Evolutionary conservation across 768 basidiomycete species (phyloP).

Genomic region (Naganishia randhawae): DNA sequence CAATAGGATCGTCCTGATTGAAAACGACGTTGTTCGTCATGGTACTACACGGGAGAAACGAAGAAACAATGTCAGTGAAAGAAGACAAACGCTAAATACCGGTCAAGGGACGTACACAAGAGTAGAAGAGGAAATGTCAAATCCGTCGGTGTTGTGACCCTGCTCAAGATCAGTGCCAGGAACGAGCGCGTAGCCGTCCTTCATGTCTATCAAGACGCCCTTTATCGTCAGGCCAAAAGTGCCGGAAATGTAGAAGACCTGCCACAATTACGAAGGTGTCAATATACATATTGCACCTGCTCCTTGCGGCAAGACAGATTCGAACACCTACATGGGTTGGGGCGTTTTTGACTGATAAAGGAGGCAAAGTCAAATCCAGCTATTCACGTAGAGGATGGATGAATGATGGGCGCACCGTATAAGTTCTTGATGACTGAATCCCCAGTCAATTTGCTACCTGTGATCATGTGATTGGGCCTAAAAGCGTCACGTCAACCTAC

Average conservation of each 20-base stretch:
- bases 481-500: background rate
- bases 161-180: slow-evolving; percentile 25
- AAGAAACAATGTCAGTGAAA: background rate
- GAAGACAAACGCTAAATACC: background rate
- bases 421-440: slow-evolving; percentile 34
- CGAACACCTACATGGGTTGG: slow-evolving; percentile 2
- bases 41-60: background rate
- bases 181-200: slow-evolving; percentile 28
- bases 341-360: slow-evolving; percentile 20
- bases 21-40: slow-evolving; percentile 32
- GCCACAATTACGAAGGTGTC: background rate
- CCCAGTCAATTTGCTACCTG: slow-evolving; percentile 29
- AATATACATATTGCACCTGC: background rate
- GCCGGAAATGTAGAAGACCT: slow-evolving; percentile 30
- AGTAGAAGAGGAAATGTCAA: slow-evolving; percentile 25
- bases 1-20: slow-evolving; percentile 33
- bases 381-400: background rate
- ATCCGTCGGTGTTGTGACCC: slow-evolving; percentile 32
- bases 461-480: slow-evolving; percentile 34
- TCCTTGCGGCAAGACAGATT: background rate
- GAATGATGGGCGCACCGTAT: slow-evolving; percentile 22
- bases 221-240: slow-evolving; percentile 30
- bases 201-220: slow-evolving; percentile 30
- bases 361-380: background rate
- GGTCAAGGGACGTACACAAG: slow-evolving; percentile 11